Percentiles rank a stretch among this genome's conserved stretches.
These are phyloP conservation scores for Lagenaria siceraria DNA, from an alignment of 306 rosid species.

Conservation along the genomic window DNA sequence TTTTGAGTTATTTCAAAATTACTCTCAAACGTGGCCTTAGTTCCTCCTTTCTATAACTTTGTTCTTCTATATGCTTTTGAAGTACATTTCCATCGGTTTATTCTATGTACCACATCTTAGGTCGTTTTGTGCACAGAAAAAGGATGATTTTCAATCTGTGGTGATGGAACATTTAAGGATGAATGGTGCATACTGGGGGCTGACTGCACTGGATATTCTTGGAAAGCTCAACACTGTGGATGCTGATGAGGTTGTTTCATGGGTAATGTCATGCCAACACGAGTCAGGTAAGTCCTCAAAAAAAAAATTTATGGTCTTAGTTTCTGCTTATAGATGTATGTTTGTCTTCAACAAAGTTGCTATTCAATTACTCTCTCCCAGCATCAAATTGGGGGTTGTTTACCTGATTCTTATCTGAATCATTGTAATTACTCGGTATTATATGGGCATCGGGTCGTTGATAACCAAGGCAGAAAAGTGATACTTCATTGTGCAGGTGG, in stretches of 20 bases:
- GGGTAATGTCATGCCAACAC: slow-evolving; percentile 68
- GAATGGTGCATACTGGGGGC: slow-evolving; percentile 92
- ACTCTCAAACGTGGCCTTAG: neutral
- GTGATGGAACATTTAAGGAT: slow-evolving; percentile 80
- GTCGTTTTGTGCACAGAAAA: slow-evolving; percentile 32
- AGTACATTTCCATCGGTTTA: neutral
- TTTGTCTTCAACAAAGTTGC: neutral
- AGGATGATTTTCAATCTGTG: slow-evolving; percentile 69
- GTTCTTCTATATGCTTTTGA: neutral
- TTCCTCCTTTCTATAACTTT: neutral
- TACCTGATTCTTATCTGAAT: neutral
- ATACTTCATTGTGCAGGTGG: slow-evolving; percentile 44
- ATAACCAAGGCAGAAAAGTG: neutral
- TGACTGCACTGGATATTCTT: slow-evolving; percentile 61
- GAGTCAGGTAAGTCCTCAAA: slow-evolving; percentile 44
- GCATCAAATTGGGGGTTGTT: neutral
- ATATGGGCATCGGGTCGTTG: neutral
- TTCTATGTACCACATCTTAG: neutral
- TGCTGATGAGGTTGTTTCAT: slow-evolving; percentile 55
- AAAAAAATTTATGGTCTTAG: neutral
- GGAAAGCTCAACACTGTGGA: slow-evolving; percentile 60
- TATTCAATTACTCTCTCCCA: neutral
- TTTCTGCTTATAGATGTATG: neutral
- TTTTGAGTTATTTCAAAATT: neutral
- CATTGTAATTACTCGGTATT: neutral